phyloP scores from a whole-genome alignment of 106 monocot genomes.

The Hemerocallis citrina region DNA sequence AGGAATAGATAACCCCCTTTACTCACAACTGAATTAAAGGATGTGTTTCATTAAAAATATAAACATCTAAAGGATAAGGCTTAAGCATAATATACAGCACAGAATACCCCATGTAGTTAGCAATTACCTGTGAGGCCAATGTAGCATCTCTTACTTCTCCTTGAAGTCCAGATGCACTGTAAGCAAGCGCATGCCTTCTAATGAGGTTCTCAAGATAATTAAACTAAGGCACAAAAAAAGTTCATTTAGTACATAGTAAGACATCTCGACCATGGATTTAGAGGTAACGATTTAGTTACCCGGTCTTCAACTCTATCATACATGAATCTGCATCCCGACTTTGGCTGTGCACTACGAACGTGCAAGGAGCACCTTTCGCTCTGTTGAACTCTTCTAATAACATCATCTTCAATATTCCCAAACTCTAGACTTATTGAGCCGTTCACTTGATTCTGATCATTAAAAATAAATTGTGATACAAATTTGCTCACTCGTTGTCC shows the following conservation, averaged over 20 bases:
- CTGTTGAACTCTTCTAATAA: constrained; percentile 71
- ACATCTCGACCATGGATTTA: neutral
- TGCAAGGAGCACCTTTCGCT: constrained; percentile 65
- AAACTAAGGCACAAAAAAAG: constrained; percentile 37
- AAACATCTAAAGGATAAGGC: no score
- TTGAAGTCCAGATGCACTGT: constrained; percentile 45
- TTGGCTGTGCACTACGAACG: constrained; percentile 46
- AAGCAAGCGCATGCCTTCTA: constrained; percentile 32
- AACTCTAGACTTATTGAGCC: constrained; percentile 13
- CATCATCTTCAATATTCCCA: constrained; percentile 53
- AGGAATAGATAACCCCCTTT: no score
- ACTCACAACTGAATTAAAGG: neutral
- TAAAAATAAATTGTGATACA: constrained; percentile 43
- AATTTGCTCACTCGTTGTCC: constrained; percentile 79
- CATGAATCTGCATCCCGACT: constrained; percentile 75
- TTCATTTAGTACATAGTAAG: constrained; percentile 1
- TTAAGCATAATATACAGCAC: neutral
- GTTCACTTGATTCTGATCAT: constrained; percentile 21
- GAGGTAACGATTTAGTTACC: constrained; percentile 26
- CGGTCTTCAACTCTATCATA: constrained; percentile 75
- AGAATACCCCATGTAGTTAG: neutral
- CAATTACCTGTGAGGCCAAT: constrained; percentile 81
- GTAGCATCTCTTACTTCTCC: constrained; percentile 80
- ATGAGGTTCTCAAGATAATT: constrained; percentile 77
- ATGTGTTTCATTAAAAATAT: neutral